Percentiles rank a stretch among this genome's conserved stretches.
Conservation (phyloP, 352 stramenopile genomes). For the Paralagenidium karlingii region DNA sequence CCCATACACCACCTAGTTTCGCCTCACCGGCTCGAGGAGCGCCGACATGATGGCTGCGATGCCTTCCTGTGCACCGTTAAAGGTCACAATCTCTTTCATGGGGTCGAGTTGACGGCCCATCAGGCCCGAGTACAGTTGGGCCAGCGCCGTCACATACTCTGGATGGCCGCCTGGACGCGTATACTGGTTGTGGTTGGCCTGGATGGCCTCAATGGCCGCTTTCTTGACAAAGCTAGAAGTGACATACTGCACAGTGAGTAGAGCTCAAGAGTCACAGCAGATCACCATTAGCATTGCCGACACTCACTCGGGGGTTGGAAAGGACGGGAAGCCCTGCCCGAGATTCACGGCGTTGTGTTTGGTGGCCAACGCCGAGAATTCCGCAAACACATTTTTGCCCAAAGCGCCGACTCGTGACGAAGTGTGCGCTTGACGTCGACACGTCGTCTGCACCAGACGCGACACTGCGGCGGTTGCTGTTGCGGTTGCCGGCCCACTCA, state of each 20-base stretch:
- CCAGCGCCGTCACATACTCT: slow-evolving; percentile 66
- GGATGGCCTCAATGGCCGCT: slow-evolving; percentile 73
- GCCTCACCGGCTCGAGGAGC: slow-evolving; percentile 45
- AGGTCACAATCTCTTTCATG: slow-evolving; percentile 75
- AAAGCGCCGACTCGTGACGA: no score
- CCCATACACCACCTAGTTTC: not conserved
- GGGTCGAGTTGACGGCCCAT: slow-evolving; percentile 52
- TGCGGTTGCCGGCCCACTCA: no score
- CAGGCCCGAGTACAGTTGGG: slow-evolving; percentile 65
- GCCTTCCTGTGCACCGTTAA: slow-evolving; percentile 81
- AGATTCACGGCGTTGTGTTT: slow-evolving; percentile 87
- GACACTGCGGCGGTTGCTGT: no score
- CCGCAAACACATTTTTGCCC: slow-evolving; percentile 76
- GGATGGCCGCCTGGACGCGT: slow-evolving; percentile 73
- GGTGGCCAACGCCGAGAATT: slow-evolving; percentile 77
- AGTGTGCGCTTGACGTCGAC: no score
- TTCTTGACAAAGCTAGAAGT: slow-evolving; percentile 71
- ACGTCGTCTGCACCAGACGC: no score
- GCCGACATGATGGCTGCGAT: slow-evolving; percentile 73
- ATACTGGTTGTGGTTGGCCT: slow-evolving; percentile 80
- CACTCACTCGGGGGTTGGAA: slow-evolving; percentile 66
- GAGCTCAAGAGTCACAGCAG: not conserved
- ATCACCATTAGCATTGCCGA: no score
- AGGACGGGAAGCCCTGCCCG: slow-evolving; percentile 94
- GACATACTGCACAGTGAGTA: not conserved